Evolutionary conservation across 441 rosid genomes (phyloP).

Genomic region (Raphanus hybrid): DNA sequence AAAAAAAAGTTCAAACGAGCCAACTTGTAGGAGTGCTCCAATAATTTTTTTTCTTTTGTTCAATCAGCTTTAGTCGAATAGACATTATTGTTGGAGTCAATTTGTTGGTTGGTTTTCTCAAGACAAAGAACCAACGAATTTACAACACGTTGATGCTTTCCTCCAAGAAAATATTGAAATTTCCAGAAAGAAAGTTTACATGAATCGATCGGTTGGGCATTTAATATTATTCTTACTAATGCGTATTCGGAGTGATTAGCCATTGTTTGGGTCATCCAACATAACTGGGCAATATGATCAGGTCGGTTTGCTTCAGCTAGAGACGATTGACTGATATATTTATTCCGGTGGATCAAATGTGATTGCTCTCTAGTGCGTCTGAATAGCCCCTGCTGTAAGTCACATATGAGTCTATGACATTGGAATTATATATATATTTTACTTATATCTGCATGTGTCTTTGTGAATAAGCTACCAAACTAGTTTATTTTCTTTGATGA

Average conservation of each 20-base stretch:
- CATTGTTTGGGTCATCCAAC: neutral
- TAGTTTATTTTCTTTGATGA: neutral
- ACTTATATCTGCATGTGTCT: neutral
- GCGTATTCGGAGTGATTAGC: neutral
- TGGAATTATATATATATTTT: neutral
- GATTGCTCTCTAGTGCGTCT: neutral
- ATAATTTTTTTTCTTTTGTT: neutral
- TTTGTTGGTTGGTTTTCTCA: neutral
- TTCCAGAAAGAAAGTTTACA: neutral
- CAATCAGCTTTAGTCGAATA: neutral
- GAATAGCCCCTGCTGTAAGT: neutral
- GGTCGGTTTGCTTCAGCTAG: slow-evolving; percentile 6
- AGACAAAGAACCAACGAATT: neutral
- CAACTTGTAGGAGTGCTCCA: neutral
- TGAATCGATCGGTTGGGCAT: neutral
- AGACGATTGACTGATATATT: neutral
- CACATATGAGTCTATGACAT: neutral
- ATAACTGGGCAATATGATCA: neutral
- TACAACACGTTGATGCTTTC: neutral
- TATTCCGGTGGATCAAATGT: neutral
- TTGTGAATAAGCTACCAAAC: neutral
- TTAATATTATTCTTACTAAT: neutral
- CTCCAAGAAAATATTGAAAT: neutral
- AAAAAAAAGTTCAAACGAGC: neutral
- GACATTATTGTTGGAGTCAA: neutral